Conservation (phyloP, 768 basidiomycete genomes). For the Lentinula sp. region DNA sequence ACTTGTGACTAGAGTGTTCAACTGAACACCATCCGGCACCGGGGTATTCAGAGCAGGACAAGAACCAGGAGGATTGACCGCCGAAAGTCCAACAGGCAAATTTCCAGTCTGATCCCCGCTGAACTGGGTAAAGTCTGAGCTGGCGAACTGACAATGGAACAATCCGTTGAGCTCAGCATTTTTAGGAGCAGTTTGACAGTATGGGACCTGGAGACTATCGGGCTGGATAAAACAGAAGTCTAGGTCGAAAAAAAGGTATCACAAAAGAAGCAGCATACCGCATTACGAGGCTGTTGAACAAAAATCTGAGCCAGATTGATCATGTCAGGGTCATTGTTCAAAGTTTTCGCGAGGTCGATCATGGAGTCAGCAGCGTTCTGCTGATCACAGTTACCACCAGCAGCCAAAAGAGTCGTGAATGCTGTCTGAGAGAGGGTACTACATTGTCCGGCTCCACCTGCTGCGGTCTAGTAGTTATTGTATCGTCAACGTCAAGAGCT, state of each 20-base stretch:
- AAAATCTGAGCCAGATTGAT: conserved; percentile 49
- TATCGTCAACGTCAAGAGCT: conserved; percentile 10
- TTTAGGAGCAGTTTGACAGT: conserved; percentile 45
- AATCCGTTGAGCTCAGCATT: conserved; percentile 49
- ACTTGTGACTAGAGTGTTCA: conserved; percentile 26
- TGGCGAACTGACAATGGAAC: conserved; percentile 54
- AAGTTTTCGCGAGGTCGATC: conserved; percentile 38
- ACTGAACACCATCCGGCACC: conserved; percentile 44
- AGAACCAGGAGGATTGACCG: conserved; percentile 37
- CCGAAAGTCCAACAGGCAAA: conserved; percentile 42
- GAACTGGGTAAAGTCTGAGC: conserved; percentile 36
- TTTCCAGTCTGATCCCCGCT: conserved; percentile 44
- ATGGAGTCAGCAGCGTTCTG: conserved; percentile 50
- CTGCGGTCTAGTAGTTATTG: conserved; percentile 35
- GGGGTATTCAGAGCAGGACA: conserved; percentile 44
- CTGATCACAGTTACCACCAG: conserved; percentile 26
- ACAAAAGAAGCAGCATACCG: conserved; percentile 24
- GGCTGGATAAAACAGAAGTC: conserved; percentile 22
- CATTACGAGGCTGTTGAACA: conserved; percentile 51
- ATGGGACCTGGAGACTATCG: conserved; percentile 36
- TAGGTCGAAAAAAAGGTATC: not conserved
- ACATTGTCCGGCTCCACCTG: conserved; percentile 52
- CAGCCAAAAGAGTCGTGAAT: conserved; percentile 56
- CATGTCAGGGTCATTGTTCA: conserved; percentile 40
- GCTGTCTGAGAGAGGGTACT: conserved; percentile 50